Percentiles rank a stretch among this genome's conserved stretches.
Conservation (phyloP, 2,329 filamentous ascomycete genomes). For the Paramyrothecium roridum region DNA sequence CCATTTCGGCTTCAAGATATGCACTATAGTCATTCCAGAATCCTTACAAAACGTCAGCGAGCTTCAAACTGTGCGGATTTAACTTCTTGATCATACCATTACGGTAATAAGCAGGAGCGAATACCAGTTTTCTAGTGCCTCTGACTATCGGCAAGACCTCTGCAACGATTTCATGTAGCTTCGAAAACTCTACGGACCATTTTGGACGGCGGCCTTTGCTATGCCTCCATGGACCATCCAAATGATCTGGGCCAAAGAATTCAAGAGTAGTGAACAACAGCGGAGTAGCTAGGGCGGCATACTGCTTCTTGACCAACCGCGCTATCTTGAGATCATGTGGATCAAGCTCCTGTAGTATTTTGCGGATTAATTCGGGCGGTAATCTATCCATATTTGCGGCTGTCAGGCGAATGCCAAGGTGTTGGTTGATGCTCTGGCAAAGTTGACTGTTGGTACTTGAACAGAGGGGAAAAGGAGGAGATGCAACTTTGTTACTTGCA, state of each 20-base stretch:
- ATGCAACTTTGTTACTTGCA: too few species aligned
- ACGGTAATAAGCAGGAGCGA: not conserved
- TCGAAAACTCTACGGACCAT: not conserved
- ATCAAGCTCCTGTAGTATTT: not conserved
- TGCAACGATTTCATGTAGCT: not conserved
- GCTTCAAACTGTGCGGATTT: not conserved
- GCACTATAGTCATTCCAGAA: not conserved
- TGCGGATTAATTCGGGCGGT: not conserved
- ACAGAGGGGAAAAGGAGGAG: too few species aligned
- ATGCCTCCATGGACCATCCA: not conserved
- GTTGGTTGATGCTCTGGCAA: too few species aligned
- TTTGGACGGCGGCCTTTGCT: not conserved
- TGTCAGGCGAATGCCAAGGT: too few species aligned
- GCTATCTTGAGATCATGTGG: not conserved
- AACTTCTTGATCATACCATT: not conserved
- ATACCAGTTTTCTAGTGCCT: not conserved
- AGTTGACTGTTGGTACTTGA: too few species aligned
- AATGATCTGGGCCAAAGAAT: not conserved
- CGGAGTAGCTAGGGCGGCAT: not conserved
- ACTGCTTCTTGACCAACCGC: not conserved
- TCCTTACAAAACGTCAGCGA: not conserved
- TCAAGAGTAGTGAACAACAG: not conserved
- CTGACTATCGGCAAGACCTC: not conserved
- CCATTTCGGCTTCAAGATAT: not conserved
- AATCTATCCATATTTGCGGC: not conserved